Base-by-base conservation (phyloP, 331 rosid genomes). In the Rhamnella rubrinervis region DNA sequence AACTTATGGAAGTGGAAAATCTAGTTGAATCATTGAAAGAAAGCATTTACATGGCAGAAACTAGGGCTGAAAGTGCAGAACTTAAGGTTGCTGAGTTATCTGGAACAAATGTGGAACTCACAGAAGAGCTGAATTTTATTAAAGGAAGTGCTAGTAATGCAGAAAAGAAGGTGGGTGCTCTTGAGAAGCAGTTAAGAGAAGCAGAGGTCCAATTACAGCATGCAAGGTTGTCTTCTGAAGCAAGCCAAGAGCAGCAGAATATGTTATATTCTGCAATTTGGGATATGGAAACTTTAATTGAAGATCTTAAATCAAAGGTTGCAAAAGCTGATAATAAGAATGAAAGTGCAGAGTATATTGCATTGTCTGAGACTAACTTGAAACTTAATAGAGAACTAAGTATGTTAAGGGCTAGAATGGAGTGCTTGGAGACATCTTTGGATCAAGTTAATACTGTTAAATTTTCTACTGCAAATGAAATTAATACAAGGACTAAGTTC, bases 261-360 rank as follows among this genome's bases (percentile, higher is more conserved):
- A 91, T 91, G 99, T 67, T 95, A 61, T 95, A 95, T 76, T 52
- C 92, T 40, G 99, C 99, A 50, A 95, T 95, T 73, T 91, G 96
- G 97, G 99, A 95, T 72, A 95, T 91, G 99, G 99, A 95, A 79
- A 89, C 87, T 65, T 71, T 95, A 52, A 95, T 95, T 59, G 99
- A 95, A 81, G 99, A 95, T 69, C 88, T 95, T 23, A 91, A 87
- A 79, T 95, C 99, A 26, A 91, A 95, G 84, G 93, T 85, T 70
- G 75, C 93, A 35, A 87, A 80, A 71, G 90, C 96, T 9, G 99
- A 95, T 74, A 80, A 72, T 82, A 87, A 77, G 78, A 78, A 80
- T 5, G 97, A 95, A 41, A 80, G 31, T 66, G 82, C 78, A 4
- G 90, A 89, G 74, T 87, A 86, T 71, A 68, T 73, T 57, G 53